Base-by-base conservation (phyloP, 768 basidiomycete species). In the Tricholoma saponaceum region DNA sequence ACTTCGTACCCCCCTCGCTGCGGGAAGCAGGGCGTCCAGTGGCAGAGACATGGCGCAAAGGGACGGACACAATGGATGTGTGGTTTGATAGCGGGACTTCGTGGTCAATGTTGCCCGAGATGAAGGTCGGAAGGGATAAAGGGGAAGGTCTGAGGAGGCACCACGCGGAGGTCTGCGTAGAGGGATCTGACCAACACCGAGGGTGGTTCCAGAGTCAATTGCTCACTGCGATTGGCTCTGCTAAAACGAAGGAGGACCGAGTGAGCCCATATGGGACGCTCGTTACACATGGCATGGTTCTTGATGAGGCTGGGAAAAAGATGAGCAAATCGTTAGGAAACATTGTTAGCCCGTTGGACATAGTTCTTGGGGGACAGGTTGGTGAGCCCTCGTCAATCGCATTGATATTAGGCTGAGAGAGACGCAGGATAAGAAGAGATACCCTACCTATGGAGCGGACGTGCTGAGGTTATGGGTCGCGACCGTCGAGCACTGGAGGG, bases 321-420 rank as follows among this genome's bases (percentile, higher is more conserved):
- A 99, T 99, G 96, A 98, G 95, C 83, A 99, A 99, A 76, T 94
- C 91, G 1, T 70, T 91, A 8, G 96, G 96, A 0, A 99, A 99
- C 65, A 86, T 97, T 23, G 71, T 95, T 51, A 92, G 87, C 64
- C 96, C 96, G 0, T 74, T 90, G 76, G 83, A 83, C 0, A 77
- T 98, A 57, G 83, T 97, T 25, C 68, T 85, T 57, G 96, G 94
- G 20, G 88, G 87, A 18, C 71, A 81, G 74, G 93, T 95, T 61
- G 12, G 80, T 72, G 30, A 26, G 26, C 30, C 61, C 12, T 12
- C 20, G 54, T 18, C 7, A 28, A 58, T 4, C n/a, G 16, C 47
- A 14, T 23, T 37, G 9, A 6, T n/a, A 14, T 43, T 12, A 47
- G 41, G 35, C 62, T 47, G 60, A 7, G 32, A 51, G 43, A 30